phyloP scores from a whole-genome alignment of 306 rosid genomes.

The Cucumis sativus region DNA sequence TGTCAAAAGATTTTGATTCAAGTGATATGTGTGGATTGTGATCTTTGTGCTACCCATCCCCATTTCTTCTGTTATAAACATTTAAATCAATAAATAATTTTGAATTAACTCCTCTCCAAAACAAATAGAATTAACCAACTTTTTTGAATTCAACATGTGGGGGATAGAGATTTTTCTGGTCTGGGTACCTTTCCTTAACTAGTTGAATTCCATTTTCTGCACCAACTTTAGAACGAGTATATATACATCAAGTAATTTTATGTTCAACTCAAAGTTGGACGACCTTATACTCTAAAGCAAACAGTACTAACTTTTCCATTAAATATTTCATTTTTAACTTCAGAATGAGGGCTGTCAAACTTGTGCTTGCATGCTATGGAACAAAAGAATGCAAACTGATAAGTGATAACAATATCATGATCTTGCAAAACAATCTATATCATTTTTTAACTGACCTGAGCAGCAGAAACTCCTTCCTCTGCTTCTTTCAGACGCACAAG shows the following conservation, averaged over 20 bases:
- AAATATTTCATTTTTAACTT: neutral
- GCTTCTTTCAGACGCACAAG: constrained; percentile 91
- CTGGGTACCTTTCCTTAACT: too few species aligned
- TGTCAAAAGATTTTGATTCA: neutral
- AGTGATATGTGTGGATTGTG: neutral
- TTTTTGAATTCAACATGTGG: too few species aligned
- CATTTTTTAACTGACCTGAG: constrained; percentile 45
- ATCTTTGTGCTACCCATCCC: neutral
- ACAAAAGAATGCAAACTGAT: neutral
- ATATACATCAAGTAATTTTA: neutral
- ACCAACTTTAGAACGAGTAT: neutral
- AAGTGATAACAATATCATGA: neutral
- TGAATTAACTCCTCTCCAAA: neutral
- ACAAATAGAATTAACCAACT: neutral
- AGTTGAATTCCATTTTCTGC: neutral
- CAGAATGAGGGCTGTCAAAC: neutral
- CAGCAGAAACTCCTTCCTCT: constrained; percentile 63
- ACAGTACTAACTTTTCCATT: neutral
- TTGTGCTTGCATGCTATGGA: neutral
- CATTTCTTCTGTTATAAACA: neutral
- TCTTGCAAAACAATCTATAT: neutral
- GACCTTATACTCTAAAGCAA: neutral
- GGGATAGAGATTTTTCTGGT: too few species aligned
- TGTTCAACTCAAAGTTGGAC: neutral
- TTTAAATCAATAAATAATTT: neutral